Evolutionary conservation across 495 filamentous ascomycete species (phyloP).

Genomic region (Penicillium subrubescens): DNA sequence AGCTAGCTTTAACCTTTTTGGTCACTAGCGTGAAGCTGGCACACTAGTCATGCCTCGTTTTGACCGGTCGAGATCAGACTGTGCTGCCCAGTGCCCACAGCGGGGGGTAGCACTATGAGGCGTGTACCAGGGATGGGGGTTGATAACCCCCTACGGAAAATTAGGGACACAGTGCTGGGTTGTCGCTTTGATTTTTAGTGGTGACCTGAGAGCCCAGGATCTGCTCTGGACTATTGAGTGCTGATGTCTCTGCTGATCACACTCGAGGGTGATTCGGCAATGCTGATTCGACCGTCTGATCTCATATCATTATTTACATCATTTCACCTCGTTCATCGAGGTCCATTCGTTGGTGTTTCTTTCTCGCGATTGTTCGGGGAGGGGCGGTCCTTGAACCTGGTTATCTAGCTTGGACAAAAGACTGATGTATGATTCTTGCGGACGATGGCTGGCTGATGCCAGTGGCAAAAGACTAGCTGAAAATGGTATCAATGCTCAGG

Average conservation of each 20-base stretch:
- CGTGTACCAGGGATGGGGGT: neutral
- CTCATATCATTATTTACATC: neutral
- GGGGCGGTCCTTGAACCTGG: neutral
- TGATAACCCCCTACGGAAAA: neutral
- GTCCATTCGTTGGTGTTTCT: neutral
- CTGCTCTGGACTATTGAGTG: slow-evolving; percentile 8
- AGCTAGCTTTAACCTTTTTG: neutral
- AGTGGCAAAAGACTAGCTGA: neutral
- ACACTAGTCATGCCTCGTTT: neutral
- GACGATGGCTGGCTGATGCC: neutral
- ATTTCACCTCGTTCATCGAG: neutral
- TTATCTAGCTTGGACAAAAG: neutral
- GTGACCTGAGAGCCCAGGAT: slow-evolving; percentile 6
- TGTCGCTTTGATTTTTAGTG: neutral
- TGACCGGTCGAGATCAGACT: neutral
- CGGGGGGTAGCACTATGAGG: neutral
- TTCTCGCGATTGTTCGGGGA: neutral
- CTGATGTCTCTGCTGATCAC: slow-evolving; percentile 7
- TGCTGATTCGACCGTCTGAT: slow-evolving; percentile 12
- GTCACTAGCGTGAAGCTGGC: neutral
- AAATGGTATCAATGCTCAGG: neutral
- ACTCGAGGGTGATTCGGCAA: neutral
- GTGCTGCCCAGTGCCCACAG: neutral
- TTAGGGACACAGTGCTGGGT: neutral
- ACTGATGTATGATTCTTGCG: neutral